Evolutionary conservation across 805 yeast species (phyloP), one percentile per base, ranked within the genome.

Genomic region (Candida pseudofarinosa): DNA sequence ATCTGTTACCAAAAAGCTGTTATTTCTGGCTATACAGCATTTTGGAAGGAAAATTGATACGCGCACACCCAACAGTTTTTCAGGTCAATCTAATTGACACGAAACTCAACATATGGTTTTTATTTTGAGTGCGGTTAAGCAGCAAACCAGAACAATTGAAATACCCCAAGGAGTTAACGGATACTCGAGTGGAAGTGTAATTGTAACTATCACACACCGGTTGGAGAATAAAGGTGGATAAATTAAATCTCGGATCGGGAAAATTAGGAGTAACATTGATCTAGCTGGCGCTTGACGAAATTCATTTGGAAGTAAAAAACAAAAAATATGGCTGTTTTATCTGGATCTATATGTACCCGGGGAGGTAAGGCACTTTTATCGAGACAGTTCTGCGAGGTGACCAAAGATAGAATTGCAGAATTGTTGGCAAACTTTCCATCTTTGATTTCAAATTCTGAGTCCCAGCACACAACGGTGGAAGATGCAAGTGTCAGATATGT

Each of bases 391-490:
- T 78, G 81, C 48, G 97, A 88, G 49, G 67, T 93, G 53, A 73
- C 86, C 38, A 83, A 83, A 58, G 95, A 90, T 57, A 75, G 95
- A 52, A 89, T 90, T 55, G 83, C 93, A 32, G 87, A 89, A 39
- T 73, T 93, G 47, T 71, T 93, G 58, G 83, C 96, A 20, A 84
- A 82, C 52, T 89, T 91, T 65, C 96, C 97, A 43, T 70, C 84
- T 45, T 74, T 93, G 51, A 77, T 90, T 41, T 74, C 85, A 37
- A 80, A 81, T 42, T 76, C 80, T 18, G 73, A 77, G 39, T 76
- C 83, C 35, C 96, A 89, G 67, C 96, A 90, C 63, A 91, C 98
- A 38, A 85, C 95, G 8, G 93, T 88, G 26, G 99, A 93, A 64
- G 95, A 87, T 59, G 95, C 85, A 40, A 80, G 81, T 52, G 93